phyloP scores from a whole-genome alignment of 345 rosid species.

The Hevea brasiliensis region DNA sequence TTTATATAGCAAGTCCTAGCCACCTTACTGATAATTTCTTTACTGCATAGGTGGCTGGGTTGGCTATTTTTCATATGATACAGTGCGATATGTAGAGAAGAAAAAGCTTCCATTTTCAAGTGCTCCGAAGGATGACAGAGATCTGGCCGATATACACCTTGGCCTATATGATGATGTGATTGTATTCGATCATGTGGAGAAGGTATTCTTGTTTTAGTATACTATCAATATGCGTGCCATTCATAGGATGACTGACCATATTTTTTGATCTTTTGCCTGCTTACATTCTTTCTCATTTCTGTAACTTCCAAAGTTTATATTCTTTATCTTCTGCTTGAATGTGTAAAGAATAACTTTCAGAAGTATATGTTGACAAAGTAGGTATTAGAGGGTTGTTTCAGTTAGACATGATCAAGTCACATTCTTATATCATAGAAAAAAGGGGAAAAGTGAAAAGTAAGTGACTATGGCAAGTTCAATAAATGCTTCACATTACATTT shows the following conservation, averaged over 20 bases:
- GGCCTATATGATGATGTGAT: slow-evolving; percentile 78
- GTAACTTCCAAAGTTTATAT: background rate
- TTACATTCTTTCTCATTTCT: background rate
- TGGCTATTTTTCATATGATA: slow-evolving; percentile 90
- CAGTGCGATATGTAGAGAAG: slow-evolving; percentile 80
- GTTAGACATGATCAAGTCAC: background rate
- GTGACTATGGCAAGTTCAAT: background rate
- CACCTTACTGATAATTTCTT: slow-evolving; percentile 1
- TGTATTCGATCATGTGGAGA: slow-evolving; percentile 87
- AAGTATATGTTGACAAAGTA: background rate
- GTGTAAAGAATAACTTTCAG: background rate
- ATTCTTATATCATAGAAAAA: background rate
- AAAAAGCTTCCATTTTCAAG: slow-evolving; percentile 66
- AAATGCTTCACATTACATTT: background rate
- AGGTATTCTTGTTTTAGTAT: slow-evolving; percentile 41
- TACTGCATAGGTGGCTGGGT: slow-evolving; percentile 83
- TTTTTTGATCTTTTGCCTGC: background rate
- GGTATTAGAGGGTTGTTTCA: background rate
- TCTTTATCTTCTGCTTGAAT: background rate
- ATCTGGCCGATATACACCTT: slow-evolving; percentile 83
- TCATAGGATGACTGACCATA: background rate
- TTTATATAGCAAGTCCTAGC: background rate
- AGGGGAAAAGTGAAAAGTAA: background rate
- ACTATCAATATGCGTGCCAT: background rate
- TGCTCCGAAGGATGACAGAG: slow-evolving; percentile 80